A percentile compares a stretch with the other conserved stretches of the same genome.
phyloP scores from a whole-genome alignment of 371 early-diverging fungal genomes.

The Mortierella sp. region DNA sequence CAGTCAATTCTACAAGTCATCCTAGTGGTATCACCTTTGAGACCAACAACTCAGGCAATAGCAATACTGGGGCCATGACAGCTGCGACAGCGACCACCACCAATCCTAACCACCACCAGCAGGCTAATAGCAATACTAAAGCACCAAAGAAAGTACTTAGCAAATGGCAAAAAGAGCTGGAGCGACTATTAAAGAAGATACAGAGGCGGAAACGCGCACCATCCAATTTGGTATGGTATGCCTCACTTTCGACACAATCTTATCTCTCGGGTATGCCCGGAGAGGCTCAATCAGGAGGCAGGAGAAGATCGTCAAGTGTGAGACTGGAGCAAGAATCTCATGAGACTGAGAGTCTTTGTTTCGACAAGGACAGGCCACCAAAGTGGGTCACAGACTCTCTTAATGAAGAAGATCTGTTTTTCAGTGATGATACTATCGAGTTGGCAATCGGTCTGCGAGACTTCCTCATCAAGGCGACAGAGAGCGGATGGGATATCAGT shows the following conservation, averaged over 20 bases:
- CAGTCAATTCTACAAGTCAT: neutral
- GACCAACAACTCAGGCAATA: neutral
- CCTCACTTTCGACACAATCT: conserved; percentile 28
- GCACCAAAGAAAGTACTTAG: conserved; percentile 28
- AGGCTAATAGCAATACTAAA: neutral
- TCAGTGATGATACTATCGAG: conserved; percentile 47
- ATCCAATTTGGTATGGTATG: conserved; percentile 42
- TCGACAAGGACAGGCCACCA: conserved; percentile 27
- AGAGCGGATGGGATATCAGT: conserved; percentile 37
- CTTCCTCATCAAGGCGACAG: conserved; percentile 36
- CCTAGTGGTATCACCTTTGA: neutral
- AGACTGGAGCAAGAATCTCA: conserved; percentile 10
- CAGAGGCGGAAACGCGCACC: conserved; percentile 44
- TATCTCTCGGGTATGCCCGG: conserved; percentile 27
- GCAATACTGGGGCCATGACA: neutral
- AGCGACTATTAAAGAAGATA: conserved; percentile 45
- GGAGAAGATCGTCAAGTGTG: no score
- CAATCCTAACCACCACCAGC: neutral
- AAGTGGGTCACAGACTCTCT: conserved; percentile 28
- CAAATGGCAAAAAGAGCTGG: conserved; percentile 39
- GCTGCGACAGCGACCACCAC: neutral
- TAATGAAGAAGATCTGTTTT: conserved; percentile 22
- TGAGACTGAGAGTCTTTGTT: conserved; percentile 22
- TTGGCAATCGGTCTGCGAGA: conserved; percentile 34
- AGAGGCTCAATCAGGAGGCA: conserved; percentile 6